Evolutionary conservation across 345 rosid species (phyloP), one percentile per base, ranked within the genome.

Genomic region (Melaleuca quinquenervia): DNA sequence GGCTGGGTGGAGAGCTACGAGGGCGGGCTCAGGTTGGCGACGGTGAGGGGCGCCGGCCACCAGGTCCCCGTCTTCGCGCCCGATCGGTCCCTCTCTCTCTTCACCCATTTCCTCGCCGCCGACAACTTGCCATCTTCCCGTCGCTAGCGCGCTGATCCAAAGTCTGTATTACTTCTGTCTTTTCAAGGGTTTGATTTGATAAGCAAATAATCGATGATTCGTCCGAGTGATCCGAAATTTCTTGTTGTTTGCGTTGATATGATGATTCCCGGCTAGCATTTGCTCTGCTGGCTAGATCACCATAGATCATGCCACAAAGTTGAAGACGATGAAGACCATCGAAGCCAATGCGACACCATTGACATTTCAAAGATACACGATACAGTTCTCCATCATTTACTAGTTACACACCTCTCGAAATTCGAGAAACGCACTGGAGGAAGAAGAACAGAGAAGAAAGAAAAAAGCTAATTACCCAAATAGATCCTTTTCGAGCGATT

Each of bases 31-130:
- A 90, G 88, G 26, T 90, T 94, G 29, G 96, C 90, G 52, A 95
- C 98, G 15, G 91, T 95, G 54, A 91, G 93, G 9, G 98, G 96
- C 14, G 96, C 96, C 2, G 96, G 96, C 64, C 98, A 95, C 85
- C 94, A 91, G 56, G 98, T 94, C 84, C 96, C 96, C 6, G 29
- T 87, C 27, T 90, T 92, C 45, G 94, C 95, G 15, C 93, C 94
- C 6, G 44, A 85, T 3, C 94, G 91, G 84, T 92, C 98, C 36
- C 95, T 95, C 11, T 84, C 94, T 54, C 92, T 94, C 29, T 90
- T 95, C 89, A 50, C 91, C 78, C 94, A 93, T 84, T 95, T 94
- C 84, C 92, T 94, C 9, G 78, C 87, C 11, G 87, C 90, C 55
- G 51, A 78, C 29, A 44, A 83, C 7, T 85, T 93, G 91, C 94